Conservation (phyloP, 1,284 basidiomycete genomes). For the Testicularia cyperi region DNA sequence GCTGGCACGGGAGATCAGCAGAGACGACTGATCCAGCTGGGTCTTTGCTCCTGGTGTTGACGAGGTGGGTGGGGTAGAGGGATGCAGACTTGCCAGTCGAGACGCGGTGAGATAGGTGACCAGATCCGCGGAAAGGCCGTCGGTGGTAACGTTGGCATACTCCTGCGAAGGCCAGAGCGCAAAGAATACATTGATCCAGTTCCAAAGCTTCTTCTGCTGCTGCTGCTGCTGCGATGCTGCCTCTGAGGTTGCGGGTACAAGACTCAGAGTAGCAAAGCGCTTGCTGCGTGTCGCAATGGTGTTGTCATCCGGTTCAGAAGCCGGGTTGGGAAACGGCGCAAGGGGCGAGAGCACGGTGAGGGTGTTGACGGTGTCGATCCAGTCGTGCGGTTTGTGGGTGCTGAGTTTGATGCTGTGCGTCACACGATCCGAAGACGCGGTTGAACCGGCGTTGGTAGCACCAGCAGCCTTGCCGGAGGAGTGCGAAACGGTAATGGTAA, state of each 20-base stretch:
- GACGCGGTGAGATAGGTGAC: slow-evolving; percentile 9
- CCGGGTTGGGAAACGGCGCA: slow-evolving; percentile 28
- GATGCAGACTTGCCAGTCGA: slow-evolving; percentile 34
- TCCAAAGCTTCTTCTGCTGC: slow-evolving; percentile 19
- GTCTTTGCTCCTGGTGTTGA: slow-evolving; percentile 8
- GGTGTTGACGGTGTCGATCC: slow-evolving; percentile 17
- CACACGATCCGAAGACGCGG: slow-evolving; percentile 1
- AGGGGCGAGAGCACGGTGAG: slow-evolving; percentile 24
- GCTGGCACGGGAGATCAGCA: slow-evolving; percentile 41
- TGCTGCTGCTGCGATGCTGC: background rate
- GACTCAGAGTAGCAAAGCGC: slow-evolving; percentile 18
- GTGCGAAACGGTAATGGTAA: slow-evolving; percentile 26
- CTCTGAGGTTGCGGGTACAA: background rate
- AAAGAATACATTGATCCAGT: slow-evolving; percentile 31
- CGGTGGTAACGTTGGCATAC: slow-evolving; percentile 1
- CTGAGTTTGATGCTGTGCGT: slow-evolving; percentile 13
- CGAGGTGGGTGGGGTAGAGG: slow-evolving; percentile 3
- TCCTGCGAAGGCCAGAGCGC: slow-evolving; percentile 51
- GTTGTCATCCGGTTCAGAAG: slow-evolving; percentile 53
- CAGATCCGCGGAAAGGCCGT: slow-evolving; percentile 3
- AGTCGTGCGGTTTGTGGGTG: slow-evolving; percentile 14
- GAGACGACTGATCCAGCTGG: slow-evolving; percentile 2
- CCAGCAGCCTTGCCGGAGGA: background rate
- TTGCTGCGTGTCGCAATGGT: slow-evolving; percentile 28
- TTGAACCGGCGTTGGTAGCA: background rate